phyloP scores from a whole-genome alignment of 2,329 filamentous ascomycete genomes.

The Cadophora sp. region DNA sequence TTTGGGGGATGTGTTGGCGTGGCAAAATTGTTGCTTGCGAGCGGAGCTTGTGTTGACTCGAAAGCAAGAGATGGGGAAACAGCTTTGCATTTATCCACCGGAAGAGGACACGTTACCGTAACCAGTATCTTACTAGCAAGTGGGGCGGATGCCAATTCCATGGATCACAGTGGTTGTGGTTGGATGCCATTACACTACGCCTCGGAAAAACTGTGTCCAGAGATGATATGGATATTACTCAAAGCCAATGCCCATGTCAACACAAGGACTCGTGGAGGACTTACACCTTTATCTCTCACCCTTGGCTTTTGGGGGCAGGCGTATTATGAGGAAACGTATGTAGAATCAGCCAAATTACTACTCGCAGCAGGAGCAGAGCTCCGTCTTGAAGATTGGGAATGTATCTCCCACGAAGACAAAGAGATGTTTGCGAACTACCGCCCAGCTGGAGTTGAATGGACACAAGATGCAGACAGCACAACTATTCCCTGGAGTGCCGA shows the following conservation, averaged over 20 bases:
- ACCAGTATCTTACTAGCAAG: not conserved
- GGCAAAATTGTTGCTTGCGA: too few relatives aligned
- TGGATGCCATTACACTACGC: not conserved
- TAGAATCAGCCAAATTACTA: not conserved
- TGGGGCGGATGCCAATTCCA: not conserved
- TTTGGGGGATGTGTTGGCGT: too few relatives aligned
- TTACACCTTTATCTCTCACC: constrained; percentile 32
- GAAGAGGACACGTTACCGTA: not conserved
- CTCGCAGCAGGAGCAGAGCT: constrained; percentile 5
- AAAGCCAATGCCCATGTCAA: not conserved
- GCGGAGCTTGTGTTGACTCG: too few relatives aligned
- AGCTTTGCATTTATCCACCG: not conserved
- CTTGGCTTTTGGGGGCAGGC: too few relatives aligned
- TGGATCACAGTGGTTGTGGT: fast-evolving
- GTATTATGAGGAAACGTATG: not conserved
- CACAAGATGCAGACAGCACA: not conserved
- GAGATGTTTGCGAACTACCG: not conserved
- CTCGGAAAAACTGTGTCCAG: not conserved
- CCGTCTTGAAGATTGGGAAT: not conserved
- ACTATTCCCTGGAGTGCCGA: constrained; percentile 1
- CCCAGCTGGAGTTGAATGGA: not conserved
- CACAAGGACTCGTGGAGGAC: fast-evolving
- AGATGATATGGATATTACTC: not conserved
- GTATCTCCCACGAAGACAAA: not conserved
- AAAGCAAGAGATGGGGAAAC: not conserved